A percentile compares a stretch with the other conserved stretches of the same genome.
phyloP scores from a whole-genome alignment of 148 eudicot species.

The Rhododendron henanense region DNA sequence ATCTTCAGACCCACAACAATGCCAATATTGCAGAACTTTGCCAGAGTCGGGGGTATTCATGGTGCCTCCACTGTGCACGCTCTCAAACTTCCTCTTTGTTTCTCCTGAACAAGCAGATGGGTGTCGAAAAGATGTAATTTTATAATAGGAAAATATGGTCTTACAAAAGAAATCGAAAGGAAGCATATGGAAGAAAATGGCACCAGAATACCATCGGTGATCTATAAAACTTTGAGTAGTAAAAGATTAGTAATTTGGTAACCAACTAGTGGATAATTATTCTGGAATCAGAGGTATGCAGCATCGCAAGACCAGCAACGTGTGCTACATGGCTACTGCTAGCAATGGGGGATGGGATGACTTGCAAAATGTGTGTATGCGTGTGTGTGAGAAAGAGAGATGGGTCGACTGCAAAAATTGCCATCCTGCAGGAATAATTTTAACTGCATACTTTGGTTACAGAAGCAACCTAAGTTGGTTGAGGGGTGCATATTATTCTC shows the following conservation, averaged over 20 bases:
- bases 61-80: conserved; percentile 86
- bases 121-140: background rate
- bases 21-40: conserved; percentile 88
- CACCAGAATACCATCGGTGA: background rate
- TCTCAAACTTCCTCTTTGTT: conserved; percentile 95
- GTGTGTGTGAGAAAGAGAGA: background rate
- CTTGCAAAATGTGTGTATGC: background rate
- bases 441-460: background rate
- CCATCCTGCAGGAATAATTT: background rate
- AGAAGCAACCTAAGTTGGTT: background rate
- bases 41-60: conserved; percentile 81
- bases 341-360: background rate
- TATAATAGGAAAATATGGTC: background rate
- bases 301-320: background rate
- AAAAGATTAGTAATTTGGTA: background rate
- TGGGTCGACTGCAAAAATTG: background rate
- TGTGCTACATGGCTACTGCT: background rate
- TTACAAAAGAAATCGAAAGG: background rate
- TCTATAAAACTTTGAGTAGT: background rate
- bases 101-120: conserved; percentile 49
- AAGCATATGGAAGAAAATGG: conserved; percentile 4
- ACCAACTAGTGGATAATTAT: background rate
- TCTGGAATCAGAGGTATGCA: background rate
- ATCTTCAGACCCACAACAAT: conserved; percentile 99
- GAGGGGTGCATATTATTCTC: background rate